Evolutionary conservation across 176 grass and related monocot genomes (phyloP).

Genomic region (Carex pumila): DNA sequence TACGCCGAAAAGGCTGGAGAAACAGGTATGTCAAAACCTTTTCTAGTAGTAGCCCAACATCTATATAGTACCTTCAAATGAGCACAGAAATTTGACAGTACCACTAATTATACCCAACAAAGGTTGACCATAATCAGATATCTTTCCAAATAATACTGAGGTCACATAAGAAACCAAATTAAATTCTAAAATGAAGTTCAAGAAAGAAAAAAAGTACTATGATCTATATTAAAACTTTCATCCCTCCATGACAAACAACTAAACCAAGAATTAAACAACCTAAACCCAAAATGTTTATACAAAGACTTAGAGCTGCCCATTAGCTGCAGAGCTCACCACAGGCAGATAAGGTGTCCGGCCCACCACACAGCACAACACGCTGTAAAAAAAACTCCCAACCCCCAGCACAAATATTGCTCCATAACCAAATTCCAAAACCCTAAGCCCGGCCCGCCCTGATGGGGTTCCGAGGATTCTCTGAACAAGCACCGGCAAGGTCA

Average conservation of each 20-base stretch:
- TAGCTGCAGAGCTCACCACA: constrained; percentile 12
- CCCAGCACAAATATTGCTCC: constrained; percentile 21
- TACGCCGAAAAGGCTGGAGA: background rate
- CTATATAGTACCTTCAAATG: background rate
- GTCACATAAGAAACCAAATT: background rate
- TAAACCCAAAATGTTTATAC: background rate
- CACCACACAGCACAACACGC: constrained; percentile 20
- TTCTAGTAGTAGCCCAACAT: background rate
- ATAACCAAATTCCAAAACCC: constrained; percentile 23
- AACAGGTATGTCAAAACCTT: background rate
- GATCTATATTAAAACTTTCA: background rate
- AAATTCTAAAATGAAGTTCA: background rate
- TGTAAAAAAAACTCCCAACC: constrained; percentile 23
- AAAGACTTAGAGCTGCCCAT: constrained; percentile 23
- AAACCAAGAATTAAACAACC: background rate
- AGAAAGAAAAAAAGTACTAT: background rate
- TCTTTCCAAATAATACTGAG: background rate
- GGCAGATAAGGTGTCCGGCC: constrained; percentile 32
- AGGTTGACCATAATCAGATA: background rate
- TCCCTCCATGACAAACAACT: background rate
- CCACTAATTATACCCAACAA: background rate
- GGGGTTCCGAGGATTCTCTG: constrained; percentile 27
- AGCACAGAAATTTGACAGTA: background rate
- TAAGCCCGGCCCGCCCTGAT: constrained; percentile 1
- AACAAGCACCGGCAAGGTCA: background rate